Percentiles rank a stretch among this genome's conserved stretches.
Evolutionary conservation across 108 stramenopile genomes (phyloP).

Genomic region (Discostella pseudostelligera): DNA sequence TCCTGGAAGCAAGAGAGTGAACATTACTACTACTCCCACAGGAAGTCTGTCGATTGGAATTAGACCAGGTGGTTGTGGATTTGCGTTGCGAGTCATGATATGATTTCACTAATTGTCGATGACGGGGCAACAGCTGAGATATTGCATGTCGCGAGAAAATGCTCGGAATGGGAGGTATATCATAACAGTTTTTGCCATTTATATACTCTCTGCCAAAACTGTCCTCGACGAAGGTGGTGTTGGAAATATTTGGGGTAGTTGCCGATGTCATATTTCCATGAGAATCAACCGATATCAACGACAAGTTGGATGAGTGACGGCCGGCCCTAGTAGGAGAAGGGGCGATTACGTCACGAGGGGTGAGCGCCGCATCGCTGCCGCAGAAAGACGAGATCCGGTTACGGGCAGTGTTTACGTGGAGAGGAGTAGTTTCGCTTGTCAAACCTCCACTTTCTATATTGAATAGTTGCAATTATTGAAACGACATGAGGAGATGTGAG

Average conservation of each 20-base stretch:
- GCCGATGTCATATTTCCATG: background rate
- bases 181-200: background rate
- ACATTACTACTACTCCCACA: background rate
- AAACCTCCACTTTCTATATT: background rate
- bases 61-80: background rate
- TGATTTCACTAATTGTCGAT: background rate
- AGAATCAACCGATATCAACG: background rate
- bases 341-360: background rate
- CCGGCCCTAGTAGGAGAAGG: background rate
- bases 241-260: slow-evolving; percentile 9
- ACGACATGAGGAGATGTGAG: no score
- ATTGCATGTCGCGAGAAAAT: background rate
- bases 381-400: background rate
- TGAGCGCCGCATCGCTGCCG: background rate
- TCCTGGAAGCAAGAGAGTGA: background rate
- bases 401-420: slow-evolving; percentile 1
- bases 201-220: background rate
- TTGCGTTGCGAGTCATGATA: background rate
- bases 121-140: slow-evolving; percentile 1
- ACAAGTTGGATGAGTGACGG: background rate
- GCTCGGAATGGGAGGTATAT: background rate
- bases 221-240: background rate
- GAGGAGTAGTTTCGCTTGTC: background rate
- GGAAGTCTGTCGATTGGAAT: background rate
- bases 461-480: no score